phyloP scores from a whole-genome alignment of 768 basidiomycete genomes.

The Podaxis sp. region DNA sequence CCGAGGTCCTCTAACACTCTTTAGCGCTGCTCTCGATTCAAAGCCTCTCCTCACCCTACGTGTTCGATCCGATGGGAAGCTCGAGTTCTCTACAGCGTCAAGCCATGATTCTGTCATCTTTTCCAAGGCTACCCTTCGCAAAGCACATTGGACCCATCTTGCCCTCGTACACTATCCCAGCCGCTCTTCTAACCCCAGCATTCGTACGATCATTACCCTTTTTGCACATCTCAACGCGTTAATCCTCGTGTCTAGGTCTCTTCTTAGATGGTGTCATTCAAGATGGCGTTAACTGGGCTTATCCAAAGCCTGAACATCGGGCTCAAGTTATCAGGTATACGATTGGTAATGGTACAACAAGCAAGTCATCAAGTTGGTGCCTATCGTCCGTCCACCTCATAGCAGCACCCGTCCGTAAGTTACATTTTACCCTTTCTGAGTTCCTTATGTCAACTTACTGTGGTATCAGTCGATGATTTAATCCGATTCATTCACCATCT shows the following conservation, averaged over 20 bases:
- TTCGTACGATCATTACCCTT: constrained; percentile 42
- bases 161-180: constrained; percentile 63
- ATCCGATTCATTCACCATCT: constrained; percentile 76
- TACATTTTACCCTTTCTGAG: neutral
- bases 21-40: constrained; percentile 27
- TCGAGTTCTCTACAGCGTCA: constrained; percentile 41
- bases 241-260: constrained; percentile 40
- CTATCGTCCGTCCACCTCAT: constrained; percentile 63
- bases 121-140: constrained; percentile 41
- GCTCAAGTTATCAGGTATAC: constrained; percentile 37
- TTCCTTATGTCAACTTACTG: constrained; percentile 6
- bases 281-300: constrained; percentile 59
- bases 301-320: constrained; percentile 48
- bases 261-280: constrained; percentile 70
- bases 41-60: constrained; percentile 37
- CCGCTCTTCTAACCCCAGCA: constrained; percentile 46
- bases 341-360: constrained; percentile 41
- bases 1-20: constrained; percentile 28
- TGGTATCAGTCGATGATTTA: constrained; percentile 55
- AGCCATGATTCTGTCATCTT: constrained; percentile 33
- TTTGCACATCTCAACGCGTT: neutral
- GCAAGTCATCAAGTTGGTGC: constrained; percentile 57
- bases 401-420: constrained; percentile 50
- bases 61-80: constrained; percentile 50
- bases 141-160: constrained; percentile 70